These are phyloP conservation scores for Boletellus emodensis DNA, from an alignment of 768 basidiomycete species.

Conservation along the genomic window DNA sequence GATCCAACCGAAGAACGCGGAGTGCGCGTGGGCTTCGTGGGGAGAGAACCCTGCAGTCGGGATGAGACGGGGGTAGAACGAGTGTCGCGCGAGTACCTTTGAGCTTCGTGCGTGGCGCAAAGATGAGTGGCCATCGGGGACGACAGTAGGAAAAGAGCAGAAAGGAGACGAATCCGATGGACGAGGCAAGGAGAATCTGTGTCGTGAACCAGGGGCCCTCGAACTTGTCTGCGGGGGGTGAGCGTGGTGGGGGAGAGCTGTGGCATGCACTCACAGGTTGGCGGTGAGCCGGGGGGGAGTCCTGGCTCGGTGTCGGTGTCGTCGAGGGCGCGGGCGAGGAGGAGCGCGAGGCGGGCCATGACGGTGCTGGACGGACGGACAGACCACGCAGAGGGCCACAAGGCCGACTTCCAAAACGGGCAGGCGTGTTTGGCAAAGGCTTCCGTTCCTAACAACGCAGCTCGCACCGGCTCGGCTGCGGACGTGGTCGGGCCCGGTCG, in stretches of 20 bases:
- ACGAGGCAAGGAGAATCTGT: conserved; percentile 72
- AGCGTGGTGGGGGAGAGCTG: conserved; percentile 1
- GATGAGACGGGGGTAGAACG: neutral
- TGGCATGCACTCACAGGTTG: conserved; percentile 45
- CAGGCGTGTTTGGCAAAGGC: conserved; percentile 18
- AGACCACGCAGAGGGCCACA: neutral
- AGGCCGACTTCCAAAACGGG: conserved; percentile 14
- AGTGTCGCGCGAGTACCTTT: conserved; percentile 56
- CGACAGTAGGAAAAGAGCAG: conserved; percentile 86
- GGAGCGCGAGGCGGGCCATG: conserved; percentile 13
- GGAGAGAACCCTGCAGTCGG: conserved; percentile 77
- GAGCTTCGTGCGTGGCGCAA: conserved; percentile 90
- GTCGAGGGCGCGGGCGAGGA: conserved; percentile 23
- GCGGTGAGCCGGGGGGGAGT: conserved; percentile 61
- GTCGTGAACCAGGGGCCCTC: conserved; percentile 96
- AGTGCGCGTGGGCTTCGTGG: conserved; percentile 84
- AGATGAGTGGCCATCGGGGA: conserved; percentile 83
- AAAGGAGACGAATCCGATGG: conserved; percentile 78
- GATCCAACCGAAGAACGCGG: conserved; percentile 94
- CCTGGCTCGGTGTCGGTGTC: conserved; percentile 34
- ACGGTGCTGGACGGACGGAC: neutral
- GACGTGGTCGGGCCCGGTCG: too few species aligned
- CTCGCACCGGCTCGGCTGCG: too few species aligned
- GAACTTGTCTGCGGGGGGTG: conserved; percentile 54
- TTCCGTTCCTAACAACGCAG: conserved; percentile 14